Base-by-base conservation (phyloP, 805 yeast species). In the Schwanniomyces occidentalis region DNA sequence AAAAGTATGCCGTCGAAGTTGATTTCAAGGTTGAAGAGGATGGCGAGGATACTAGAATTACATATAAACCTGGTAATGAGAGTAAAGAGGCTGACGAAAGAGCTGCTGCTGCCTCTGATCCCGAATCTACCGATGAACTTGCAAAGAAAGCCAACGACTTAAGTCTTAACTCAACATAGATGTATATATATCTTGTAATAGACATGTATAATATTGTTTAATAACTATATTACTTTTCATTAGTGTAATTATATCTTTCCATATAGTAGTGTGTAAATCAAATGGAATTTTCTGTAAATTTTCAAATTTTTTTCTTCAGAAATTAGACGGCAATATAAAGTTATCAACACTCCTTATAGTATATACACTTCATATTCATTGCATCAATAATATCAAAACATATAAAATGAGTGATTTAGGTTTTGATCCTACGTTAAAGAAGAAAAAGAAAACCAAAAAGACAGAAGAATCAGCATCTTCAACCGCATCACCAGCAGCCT, bases 401-500 rank as follows among this genome's bases (percentile, higher is more conserved):
- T 18, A 24, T 25, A 55, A 32, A 28, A 68, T 68, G 74, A 59
- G 69, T 49, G 80, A 59, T 32, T 65, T 76, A 51, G 90, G 87
- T 40, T 82, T 84, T 58, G 93, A 84, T 60, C 86, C 88, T 37
- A 63, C 80, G 27, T 69, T 82, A 58, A 81, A 82, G 66, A 84
- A 84, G 71, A 85, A 85, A 75, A 84, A 84, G 86, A 82, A 83
- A 79, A 42, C 58, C 27, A 70, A 62, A 48, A 63, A 63, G 65
- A 38, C 54, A 58, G 72, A 76, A 55, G 65, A 41, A 49, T 38
- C 52, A 7, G 44, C 44, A 5, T 37, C 55, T n/a, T 30, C 40
- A 12, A 30, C 41, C 2, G 50, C 56, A 14, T 54, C 58, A 8
- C 48, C 56, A 24, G 52, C 46, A 50, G 61, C 61, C 40, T 69